A percentile compares a stretch with the other conserved stretches of the same genome.
phyloP scores from a whole-genome alignment of 2,329 filamentous ascomycete species.

The Davidsoniella neocaledoniae region DNA sequence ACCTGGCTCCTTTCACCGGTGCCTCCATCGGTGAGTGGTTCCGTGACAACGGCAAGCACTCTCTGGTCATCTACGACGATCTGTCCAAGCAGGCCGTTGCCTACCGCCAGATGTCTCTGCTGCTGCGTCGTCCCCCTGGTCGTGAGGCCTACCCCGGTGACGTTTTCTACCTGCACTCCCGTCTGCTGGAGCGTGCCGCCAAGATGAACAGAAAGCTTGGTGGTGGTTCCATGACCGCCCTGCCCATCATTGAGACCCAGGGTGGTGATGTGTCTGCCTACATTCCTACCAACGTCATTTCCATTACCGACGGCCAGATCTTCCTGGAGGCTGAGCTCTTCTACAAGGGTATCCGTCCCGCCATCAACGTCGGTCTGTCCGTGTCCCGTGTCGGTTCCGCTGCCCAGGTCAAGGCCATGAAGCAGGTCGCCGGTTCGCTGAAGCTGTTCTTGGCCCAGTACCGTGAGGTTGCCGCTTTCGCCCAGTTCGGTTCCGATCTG shows the following conservation, averaged over 20 bases:
- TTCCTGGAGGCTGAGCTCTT: constrained; percentile 98
- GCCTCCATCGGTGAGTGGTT: constrained; percentile 53
- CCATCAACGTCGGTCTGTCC: constrained; percentile 99
- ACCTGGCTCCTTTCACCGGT: constrained; percentile 79
- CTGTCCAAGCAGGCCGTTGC: constrained; percentile 95
- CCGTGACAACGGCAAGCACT: constrained; percentile 72
- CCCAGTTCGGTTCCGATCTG: constrained; percentile 99
- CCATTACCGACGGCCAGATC: constrained; percentile 98
- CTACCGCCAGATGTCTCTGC: constrained; percentile 96
- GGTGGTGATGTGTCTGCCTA: constrained; percentile 99
- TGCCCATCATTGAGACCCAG: constrained; percentile 98
- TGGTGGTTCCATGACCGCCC: constrained; percentile 90
- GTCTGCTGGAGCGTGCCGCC: constrained; percentile 96
- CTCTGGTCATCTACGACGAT: constrained; percentile 86
- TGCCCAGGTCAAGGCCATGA: constrained; percentile 99
- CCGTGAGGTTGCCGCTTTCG: constrained; percentile 99
- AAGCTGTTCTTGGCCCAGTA: constrained; percentile 99
- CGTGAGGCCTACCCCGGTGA: constrained; percentile 99
- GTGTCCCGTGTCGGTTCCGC: constrained; percentile 99
- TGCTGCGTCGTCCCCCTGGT: constrained; percentile 92
- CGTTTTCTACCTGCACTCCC: constrained; percentile 98
- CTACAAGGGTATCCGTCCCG: constrained; percentile 99
- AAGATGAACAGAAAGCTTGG: constrained; percentile 96
- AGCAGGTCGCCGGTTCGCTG: constrained; percentile 98
- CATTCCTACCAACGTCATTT: constrained; percentile 99